phyloP scores from a whole-genome alignment of 2,329 filamentous ascomycete genomes.

The Fonsecaea pugnacius region DNA sequence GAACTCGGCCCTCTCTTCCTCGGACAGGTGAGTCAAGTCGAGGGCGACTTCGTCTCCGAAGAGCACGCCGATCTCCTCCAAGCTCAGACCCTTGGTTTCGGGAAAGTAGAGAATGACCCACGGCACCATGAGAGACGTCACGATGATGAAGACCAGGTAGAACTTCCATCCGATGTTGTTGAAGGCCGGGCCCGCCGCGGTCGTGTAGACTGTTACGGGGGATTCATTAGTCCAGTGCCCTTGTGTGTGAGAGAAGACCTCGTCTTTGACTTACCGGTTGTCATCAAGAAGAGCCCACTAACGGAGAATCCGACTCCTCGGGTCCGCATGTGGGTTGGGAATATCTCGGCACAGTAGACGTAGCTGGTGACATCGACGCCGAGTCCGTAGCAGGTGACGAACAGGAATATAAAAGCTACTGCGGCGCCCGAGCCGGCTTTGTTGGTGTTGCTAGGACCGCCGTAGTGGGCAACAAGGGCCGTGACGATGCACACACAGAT shows the following conservation, averaged over 20 bases:
- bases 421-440: conserved; percentile 42
- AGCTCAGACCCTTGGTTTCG: conserved; percentile 41
- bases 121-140: conserved; percentile 31
- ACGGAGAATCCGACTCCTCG: conserved; percentile 21
- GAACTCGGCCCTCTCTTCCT: background rate
- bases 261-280: conserved; percentile 11
- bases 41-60: conserved; percentile 36
- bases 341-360: conserved; percentile 38
- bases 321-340: conserved; percentile 24
- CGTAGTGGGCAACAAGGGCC: conserved; percentile 43
- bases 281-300: conserved; percentile 38
- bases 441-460: conserved; percentile 41
- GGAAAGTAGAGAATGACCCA: conserved; percentile 42
- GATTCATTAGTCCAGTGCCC: background rate
- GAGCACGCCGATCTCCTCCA: conserved; percentile 45
- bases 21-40: conserved; percentile 3
- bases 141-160: conserved; percentile 44
- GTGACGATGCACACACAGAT: conserved; percentile 45
- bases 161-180: conserved; percentile 42
- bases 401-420: conserved; percentile 48
- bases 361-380: conserved; percentile 22
- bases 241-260: background rate
- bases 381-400: conserved; percentile 42
- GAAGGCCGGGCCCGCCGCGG: conserved; percentile 35
- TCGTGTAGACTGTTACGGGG: conserved; percentile 6